These are phyloP conservation scores for Penicillium odoratum DNA, from an alignment of 495 filamentous ascomycete genomes.

Conservation along the genomic window DNA sequence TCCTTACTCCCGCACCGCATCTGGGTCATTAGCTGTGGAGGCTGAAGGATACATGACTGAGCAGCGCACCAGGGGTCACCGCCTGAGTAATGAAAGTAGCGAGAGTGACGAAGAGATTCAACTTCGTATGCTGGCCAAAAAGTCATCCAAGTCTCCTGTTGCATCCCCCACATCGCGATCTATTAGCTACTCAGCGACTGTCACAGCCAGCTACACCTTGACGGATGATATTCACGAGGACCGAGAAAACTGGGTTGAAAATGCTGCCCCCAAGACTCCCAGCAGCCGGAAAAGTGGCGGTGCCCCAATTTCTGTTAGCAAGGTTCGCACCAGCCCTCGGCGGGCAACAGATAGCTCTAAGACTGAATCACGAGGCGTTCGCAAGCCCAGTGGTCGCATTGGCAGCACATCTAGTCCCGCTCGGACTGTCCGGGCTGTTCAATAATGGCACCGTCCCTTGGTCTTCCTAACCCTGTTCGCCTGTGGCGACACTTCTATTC, in stretches of 20 bases:
- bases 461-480: slow-evolving; percentile 1
- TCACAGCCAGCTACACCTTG: slow-evolving; percentile 47
- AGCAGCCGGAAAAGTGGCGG: slow-evolving; percentile 60
- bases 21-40: slow-evolving; percentile 40
- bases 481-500: slow-evolving; percentile 22
- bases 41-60: slow-evolving; percentile 23
- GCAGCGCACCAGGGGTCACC: slow-evolving; percentile 37
- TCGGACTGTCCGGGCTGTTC: slow-evolving; percentile 21
- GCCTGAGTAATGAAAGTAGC: slow-evolving; percentile 47
- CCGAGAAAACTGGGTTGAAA: slow-evolving; percentile 48
- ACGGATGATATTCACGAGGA: slow-evolving; percentile 46
- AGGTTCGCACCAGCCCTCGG: slow-evolving; percentile 69
- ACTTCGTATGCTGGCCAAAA: slow-evolving; percentile 65
- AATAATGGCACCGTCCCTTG: slow-evolving; percentile 9
- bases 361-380: slow-evolving; percentile 64
- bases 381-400: slow-evolving; percentile 92
- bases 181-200: slow-evolving; percentile 48
- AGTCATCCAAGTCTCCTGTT: slow-evolving; percentile 53
- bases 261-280: slow-evolving; percentile 63
- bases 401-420: slow-evolving; percentile 59
- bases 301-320: slow-evolving; percentile 66
- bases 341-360: slow-evolving; percentile 53
- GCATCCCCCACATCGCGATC: slow-evolving; percentile 49
- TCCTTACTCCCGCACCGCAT: slow-evolving; percentile 50
- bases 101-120: slow-evolving; percentile 80